Percentiles rank a stretch among this genome's conserved stretches.
Evolutionary conservation across 768 basidiomycete species (phyloP).

Genomic region (Tylopilus felleus): DNA sequence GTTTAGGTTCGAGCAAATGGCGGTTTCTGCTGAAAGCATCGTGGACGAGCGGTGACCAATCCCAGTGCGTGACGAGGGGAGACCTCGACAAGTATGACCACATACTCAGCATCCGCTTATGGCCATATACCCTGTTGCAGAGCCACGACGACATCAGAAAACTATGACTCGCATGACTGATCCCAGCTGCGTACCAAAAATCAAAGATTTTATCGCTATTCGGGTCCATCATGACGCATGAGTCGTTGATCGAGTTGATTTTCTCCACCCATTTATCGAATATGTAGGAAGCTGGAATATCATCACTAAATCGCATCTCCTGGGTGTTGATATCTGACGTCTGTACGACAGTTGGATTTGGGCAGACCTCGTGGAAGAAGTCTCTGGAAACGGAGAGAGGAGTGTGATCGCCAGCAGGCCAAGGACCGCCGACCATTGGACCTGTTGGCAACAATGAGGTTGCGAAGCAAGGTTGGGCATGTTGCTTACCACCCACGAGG

Average conservation of each 20-base stretch:
- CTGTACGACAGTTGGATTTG: constrained; percentile 33
- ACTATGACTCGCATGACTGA: not conserved
- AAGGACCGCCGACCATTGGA: constrained; percentile 40
- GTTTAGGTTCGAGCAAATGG: constrained; percentile 18
- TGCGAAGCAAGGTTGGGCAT: not conserved
- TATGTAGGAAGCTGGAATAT: constrained; percentile 27
- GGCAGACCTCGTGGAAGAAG: constrained; percentile 43
- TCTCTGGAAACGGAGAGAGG: constrained; percentile 36
- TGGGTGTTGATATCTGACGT: constrained; percentile 29
- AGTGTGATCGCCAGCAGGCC: constrained; percentile 29
- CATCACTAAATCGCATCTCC: constrained; percentile 22
- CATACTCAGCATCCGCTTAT: constrained; percentile 32
- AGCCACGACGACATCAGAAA: not conserved
- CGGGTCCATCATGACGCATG: constrained; percentile 38
- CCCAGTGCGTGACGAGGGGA: constrained; percentile 35
- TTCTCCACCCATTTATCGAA: constrained; percentile 39
- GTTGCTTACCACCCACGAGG: constrained; percentile 35
- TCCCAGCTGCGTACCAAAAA: constrained; percentile 28
- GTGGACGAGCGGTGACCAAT: constrained; percentile 37
- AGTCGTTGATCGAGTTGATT: constrained; percentile 34
- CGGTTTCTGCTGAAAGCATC: constrained; percentile 32
- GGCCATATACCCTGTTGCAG: constrained; percentile 33
- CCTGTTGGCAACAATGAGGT: constrained; percentile 24
- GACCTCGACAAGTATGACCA: constrained; percentile 34
- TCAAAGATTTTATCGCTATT: constrained; percentile 32